These are phyloP conservation scores for Neoboletus subvelutipes DNA, from an alignment of 768 basidiomycete species.

Conservation along the genomic window DNA sequence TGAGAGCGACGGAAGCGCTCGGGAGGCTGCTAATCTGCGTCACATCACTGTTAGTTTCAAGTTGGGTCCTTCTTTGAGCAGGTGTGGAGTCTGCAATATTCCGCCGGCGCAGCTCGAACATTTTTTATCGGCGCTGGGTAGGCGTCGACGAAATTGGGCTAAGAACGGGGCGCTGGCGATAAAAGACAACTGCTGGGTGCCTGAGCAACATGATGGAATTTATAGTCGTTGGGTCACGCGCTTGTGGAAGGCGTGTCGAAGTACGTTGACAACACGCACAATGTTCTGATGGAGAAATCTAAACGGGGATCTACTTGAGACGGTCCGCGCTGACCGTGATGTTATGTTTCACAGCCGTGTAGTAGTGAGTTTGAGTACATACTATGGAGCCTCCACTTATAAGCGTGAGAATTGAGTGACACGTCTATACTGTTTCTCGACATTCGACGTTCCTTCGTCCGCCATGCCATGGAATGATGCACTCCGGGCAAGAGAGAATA, in stretches of 20 bases:
- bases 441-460: neutral
- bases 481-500: conserved; percentile 52
- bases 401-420: conserved; percentile 23
- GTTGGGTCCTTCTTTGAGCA: neutral
- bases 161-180: neutral
- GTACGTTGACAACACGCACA: neutral
- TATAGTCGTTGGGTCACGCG: neutral
- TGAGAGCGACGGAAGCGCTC: neutral
- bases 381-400: no score
- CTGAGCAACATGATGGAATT: neutral
- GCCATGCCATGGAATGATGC: conserved; percentile 52
- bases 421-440: conserved; percentile 3
- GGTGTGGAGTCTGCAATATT: neutral
- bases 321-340: neutral
- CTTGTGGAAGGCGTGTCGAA: neutral
- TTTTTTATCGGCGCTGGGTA: neutral
- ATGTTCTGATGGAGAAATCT: neutral
- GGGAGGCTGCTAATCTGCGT: neutral
- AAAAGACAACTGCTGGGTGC: neutral
- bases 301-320: neutral
- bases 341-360: neutral
- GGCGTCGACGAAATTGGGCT: neutral
- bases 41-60: neutral
- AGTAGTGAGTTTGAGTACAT: no score
- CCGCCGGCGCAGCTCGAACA: conserved; percentile 15